Conservation (phyloP, 2,329 filamentous ascomycete genomes). For the Colletotrichum sublineola region DNA sequence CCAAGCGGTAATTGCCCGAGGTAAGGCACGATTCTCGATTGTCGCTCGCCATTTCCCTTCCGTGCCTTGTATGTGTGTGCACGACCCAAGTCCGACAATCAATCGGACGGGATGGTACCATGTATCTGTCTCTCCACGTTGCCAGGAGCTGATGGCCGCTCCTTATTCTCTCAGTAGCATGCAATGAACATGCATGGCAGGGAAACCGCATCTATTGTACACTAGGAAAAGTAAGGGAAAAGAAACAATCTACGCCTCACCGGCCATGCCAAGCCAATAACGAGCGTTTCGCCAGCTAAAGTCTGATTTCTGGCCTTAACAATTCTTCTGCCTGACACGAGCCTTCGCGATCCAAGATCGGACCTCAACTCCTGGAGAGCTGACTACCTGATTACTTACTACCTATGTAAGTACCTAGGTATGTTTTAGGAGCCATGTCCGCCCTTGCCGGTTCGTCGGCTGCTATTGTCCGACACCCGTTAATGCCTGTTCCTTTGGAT, state of each 20-base stretch:
- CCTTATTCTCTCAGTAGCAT: too few relatives aligned
- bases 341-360: neutral
- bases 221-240: neutral
- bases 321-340: neutral
- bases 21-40: neutral
- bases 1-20: neutral
- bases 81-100: neutral
- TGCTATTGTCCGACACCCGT: neutral
- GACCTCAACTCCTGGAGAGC: neutral
- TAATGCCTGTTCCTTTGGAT: neutral
- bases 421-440: slow-evolving; percentile 3
- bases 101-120: too few relatives aligned
- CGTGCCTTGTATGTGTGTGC: neutral
- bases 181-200: neutral
- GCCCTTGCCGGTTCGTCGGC: slow-evolving; percentile 7
- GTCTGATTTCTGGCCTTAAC: neutral
- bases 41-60: neutral
- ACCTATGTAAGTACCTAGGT: too few relatives aligned
- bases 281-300: neutral
- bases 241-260: neutral
- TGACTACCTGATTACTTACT: too few relatives aligned
- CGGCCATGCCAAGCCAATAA: neutral
- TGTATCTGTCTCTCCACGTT: too few relatives aligned
- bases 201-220: neutral
- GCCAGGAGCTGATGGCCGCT: too few relatives aligned